Percentiles rank a stretch among this genome's conserved stretches.
phyloP scores from a whole-genome alignment of 2,329 filamentous ascomycete species.

The Simplicillium aogashimaense region DNA sequence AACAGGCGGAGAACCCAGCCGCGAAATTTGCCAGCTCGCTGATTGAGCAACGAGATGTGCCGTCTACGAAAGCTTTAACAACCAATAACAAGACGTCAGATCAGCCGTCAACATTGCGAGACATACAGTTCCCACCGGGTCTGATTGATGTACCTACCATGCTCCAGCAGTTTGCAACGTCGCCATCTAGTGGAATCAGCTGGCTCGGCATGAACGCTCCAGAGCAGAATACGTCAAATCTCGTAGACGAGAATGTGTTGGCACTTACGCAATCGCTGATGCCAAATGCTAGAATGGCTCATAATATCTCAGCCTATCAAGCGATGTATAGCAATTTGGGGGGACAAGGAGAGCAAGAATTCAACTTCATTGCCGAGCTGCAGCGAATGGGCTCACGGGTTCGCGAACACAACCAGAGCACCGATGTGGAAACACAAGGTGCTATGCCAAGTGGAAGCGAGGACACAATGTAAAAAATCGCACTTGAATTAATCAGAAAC shows the following conservation, averaged over 20 bases:
- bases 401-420: conserved; percentile 1
- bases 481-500: too few relatives aligned
- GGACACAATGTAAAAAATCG: too few relatives aligned
- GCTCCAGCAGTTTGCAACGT: conserved; percentile 5
- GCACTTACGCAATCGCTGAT: neutral
- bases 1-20: conserved; percentile 16
- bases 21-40: conserved; percentile 22
- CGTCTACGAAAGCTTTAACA: neutral
- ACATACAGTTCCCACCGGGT: neutral
- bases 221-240: conserved; percentile 1
- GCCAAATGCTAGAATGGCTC: neutral
- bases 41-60: neutral
- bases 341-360: neutral
- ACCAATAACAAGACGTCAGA: too few relatives aligned
- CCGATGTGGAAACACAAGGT: neutral
- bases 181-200: conserved; percentile 5
- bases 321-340: conserved; percentile 1
- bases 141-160: conserved; percentile 5
- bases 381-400: conserved; percentile 6
- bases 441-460: too few relatives aligned
- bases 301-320: neutral
- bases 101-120: neutral
- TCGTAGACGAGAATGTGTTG: conserved; percentile 1
- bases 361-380: conserved; percentile 7
- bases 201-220: conserved; percentile 3